These are phyloP conservation scores for Fusarium phyllophilum DNA, from an alignment of 2,329 filamentous ascomycete species.

Conservation along the genomic window DNA sequence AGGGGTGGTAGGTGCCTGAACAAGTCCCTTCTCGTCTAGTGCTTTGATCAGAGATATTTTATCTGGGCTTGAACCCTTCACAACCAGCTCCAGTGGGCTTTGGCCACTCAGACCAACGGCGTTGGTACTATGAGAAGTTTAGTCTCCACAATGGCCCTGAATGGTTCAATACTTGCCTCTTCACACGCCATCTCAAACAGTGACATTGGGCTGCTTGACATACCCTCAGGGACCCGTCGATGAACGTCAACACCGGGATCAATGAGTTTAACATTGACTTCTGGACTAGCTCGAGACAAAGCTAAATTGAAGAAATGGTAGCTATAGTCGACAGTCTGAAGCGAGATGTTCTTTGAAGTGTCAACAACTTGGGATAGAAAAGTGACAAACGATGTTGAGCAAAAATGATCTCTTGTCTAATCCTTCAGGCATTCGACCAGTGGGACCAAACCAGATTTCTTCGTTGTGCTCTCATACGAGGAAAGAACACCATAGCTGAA, in stretches of 20 bases:
- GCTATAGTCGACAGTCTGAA: neutral
- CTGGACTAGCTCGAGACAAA: accelerated
- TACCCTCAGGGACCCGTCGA: neutral
- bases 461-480: neutral
- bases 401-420: neutral
- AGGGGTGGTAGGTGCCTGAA: accelerated
- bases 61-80: neutral
- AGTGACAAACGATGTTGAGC: neutral
- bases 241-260: neutral
- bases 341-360: neutral
- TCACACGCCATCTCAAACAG: neutral
- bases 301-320: neutral
- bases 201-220: neutral
- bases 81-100: neutral
- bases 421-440: neutral
- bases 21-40: neutral
- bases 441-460: accelerated
- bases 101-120: neutral
- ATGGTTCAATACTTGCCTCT: neutral
- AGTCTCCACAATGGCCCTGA: neutral
- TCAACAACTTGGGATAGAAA: neutral
- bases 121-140: neutral
- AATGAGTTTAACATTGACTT: neutral
- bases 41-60: neutral
- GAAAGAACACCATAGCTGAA: neutral